phyloP scores from a whole-genome alignment of 1,139 yeast species.

The Keqinozyma sinolaborantium region DNA sequence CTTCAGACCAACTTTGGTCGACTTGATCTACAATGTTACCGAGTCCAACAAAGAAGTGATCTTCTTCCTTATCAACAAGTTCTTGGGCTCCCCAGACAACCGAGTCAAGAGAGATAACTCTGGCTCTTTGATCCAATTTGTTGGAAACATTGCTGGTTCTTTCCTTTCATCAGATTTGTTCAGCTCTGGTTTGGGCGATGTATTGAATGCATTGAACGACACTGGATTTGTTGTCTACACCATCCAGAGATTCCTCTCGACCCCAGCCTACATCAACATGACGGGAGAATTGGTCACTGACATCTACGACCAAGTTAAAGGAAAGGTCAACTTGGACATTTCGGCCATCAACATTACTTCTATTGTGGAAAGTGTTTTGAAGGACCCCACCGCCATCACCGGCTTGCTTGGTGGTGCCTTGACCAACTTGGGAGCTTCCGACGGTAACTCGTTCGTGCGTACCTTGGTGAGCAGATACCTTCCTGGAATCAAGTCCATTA shows the following conservation, averaged over 20 bases:
- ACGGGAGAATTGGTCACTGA: conserved; percentile 28
- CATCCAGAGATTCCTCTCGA: conserved; percentile 32
- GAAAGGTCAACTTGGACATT: conserved; percentile 15
- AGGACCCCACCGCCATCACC: conserved; percentile 22
- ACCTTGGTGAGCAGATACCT: conserved; percentile 18
- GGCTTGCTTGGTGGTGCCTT: conserved; percentile 21
- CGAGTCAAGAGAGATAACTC: conserved; percentile 15
- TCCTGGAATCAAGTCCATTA: conserved; percentile 26
- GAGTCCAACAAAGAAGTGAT: conserved; percentile 27
- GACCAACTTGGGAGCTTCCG: conserved; percentile 12
- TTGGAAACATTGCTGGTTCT: conserved; percentile 26
- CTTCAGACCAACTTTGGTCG: conserved; percentile 34
- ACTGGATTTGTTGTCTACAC: conserved; percentile 41
- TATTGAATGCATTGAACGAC: conserved; percentile 37
- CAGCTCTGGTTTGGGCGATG: conserved; percentile 21
- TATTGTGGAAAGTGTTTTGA: conserved; percentile 20
- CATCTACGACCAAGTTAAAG: conserved; percentile 22
- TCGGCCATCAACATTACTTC: conserved; percentile 23
- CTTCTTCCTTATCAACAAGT: conserved; percentile 19
- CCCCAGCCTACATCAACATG: conserved; percentile 35
- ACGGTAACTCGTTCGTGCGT: conserved; percentile 8
- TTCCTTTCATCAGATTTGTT: conserved; percentile 28
- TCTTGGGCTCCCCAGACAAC: conserved; percentile 17
- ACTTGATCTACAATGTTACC: conserved; percentile 29
- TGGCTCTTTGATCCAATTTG: conserved; percentile 25